Base-by-base conservation (phyloP, 225 moss, liverwort and hornwort species). In the Sphagnum contortum region DNA sequence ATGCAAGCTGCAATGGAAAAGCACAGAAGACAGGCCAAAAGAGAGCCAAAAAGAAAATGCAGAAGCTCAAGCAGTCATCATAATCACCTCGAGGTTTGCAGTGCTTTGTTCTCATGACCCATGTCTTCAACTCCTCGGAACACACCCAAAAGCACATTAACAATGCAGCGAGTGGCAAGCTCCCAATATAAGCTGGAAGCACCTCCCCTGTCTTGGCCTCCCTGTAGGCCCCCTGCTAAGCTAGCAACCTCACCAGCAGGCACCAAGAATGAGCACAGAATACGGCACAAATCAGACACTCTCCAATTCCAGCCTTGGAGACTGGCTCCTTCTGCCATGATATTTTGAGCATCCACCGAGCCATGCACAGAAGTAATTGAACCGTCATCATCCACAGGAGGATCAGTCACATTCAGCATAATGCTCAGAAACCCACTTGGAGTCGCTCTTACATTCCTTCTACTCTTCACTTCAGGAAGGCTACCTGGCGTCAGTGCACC, bases 281-380 rank as follows among this genome's bases (percentile, higher is more conserved):
- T 75, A 54, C 79, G 71, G 64, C 79, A 79, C 51, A 79, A 60
- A 61, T 79, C 68, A 51, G 79, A 74, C 8, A 79, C 79, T 72
- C 79, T 74, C 64, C 71, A 63, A 59, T 79, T 79, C 79, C 79
- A 79, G 14, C 79, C 79, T 49, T 74, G 79, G 64, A 79, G 71
- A 51, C 75, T 71, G 61, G 74, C 73, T 4, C 67, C 70, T 58
- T 67, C 14, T 58, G 48, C 48, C 44, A 48, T 3, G 6, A 50
- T 9, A 50, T 67, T 49, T 58, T 67, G 48, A 57, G 13, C 44
- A 3, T 59, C 57, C 49, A 29, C 48, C 6, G 52, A 9, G 10
- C 13, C 11, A 11, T 29, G 59, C 7, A 48, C 48, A 4, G 50
- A n/a, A 48, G 13, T 47, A 6, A 47, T 14, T 8, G 57, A 29